phyloP scores from a whole-genome alignment of 495 filamentous ascomycete species.

The Aspergillus incahuasiensis region DNA sequence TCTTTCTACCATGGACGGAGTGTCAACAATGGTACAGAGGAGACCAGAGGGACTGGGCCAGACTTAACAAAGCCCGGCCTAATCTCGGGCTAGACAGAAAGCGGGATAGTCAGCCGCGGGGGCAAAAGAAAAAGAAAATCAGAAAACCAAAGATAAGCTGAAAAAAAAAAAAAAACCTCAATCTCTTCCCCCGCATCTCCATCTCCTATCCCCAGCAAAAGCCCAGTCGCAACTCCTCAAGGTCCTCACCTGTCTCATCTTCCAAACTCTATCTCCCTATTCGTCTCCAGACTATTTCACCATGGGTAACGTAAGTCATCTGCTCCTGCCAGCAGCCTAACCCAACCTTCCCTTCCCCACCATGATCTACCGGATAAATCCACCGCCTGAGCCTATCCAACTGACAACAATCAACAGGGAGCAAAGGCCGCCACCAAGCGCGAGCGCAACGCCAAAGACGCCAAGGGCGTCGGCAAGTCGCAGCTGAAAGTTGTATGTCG shows the following conservation, averaged over 20 bases:
- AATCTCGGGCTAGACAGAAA: neutral
- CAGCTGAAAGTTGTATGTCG: constrained; percentile 16
- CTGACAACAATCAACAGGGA: constrained; percentile 1
- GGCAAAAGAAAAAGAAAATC: neutral
- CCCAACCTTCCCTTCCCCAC: neutral
- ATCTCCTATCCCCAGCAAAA: no score
- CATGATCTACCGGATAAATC: neutral
- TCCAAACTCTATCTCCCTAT: neutral
- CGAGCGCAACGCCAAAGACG: constrained; percentile 17
- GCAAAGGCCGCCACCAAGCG: constrained; percentile 16
- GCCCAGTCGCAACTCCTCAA: neutral
- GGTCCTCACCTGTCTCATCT: neutral
- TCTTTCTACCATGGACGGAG: no score
- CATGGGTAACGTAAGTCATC: constrained; percentile 6
- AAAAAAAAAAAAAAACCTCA: constrained; percentile 2
- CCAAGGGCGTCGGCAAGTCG: constrained; percentile 14
- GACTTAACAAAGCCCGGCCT: neutral
- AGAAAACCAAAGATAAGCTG: neutral
- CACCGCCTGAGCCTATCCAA: neutral
- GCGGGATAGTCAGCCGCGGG: neutral
- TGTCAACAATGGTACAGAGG: no score
- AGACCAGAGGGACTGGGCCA: no score
- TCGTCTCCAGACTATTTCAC: neutral
- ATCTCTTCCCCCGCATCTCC: neutral
- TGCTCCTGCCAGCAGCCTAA: neutral